These are phyloP conservation scores for Quercus berberidifolia DNA, from an alignment of 306 rosid genomes.

Conservation along the genomic window DNA sequence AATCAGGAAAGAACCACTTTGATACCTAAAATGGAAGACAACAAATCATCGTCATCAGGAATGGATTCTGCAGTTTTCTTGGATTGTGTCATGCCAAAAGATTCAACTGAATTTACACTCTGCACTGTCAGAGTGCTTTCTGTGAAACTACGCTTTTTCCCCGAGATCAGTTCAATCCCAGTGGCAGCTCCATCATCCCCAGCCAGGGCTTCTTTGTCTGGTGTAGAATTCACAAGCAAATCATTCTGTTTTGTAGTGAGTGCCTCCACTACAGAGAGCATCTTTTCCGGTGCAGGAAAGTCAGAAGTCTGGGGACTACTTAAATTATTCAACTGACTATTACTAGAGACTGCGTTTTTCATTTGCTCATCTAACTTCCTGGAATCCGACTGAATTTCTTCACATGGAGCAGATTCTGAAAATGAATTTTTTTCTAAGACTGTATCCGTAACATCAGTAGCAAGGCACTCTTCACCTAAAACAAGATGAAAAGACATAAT, in stretches of 20 bases:
- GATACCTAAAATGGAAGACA: slow-evolving; percentile 96
- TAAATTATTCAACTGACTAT: slow-evolving; percentile 27
- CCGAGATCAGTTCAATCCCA: slow-evolving; percentile 39
- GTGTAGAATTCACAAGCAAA: slow-evolving; percentile 58
- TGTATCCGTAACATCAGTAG: slow-evolving; percentile 23
- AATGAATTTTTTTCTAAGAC: slow-evolving; percentile 28
- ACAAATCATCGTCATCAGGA: slow-evolving; percentile 93
- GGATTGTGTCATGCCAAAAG: slow-evolving; percentile 56
- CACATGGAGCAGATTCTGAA: slow-evolving; percentile 30
- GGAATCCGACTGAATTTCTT: slow-evolving; percentile 34
- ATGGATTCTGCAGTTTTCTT: slow-evolving; percentile 59
- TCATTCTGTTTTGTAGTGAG: slow-evolving; percentile 38
- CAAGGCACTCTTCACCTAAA: slow-evolving; percentile 42
- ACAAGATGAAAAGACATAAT: slow-evolving; percentile 17
- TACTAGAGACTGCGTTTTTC: slow-evolving; percentile 34
- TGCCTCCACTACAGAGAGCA: slow-evolving; percentile 56
- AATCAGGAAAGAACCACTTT: slow-evolving; percentile 3
- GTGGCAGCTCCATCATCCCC: slow-evolving; percentile 39
- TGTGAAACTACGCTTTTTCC: slow-evolving; percentile 80
- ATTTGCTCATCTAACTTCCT: slow-evolving; percentile 37
- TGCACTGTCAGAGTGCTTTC: slow-evolving; percentile 77
- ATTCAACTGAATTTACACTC: slow-evolving; percentile 65
- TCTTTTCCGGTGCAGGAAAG: slow-evolving; percentile 72
- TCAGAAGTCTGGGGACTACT: slow-evolving; percentile 50
- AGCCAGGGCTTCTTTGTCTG: slow-evolving; percentile 42